Conservation (phyloP, 352 stramenopile species). For the Pythium folliculosum region DNA sequence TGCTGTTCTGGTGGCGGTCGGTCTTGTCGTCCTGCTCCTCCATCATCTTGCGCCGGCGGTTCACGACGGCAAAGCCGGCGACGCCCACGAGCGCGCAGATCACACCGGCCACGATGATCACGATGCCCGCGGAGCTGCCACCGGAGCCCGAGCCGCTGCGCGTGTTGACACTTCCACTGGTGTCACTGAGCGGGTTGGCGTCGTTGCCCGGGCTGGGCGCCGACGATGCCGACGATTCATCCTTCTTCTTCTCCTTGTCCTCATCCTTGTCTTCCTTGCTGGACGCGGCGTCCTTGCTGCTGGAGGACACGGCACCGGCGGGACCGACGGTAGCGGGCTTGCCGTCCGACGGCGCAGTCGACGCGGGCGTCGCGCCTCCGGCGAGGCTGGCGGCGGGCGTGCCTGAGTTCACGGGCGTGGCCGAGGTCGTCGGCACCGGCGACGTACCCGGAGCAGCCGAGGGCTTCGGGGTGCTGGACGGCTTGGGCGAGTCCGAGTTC, state of each 20-base stretch:
- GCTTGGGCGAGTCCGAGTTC: background rate
- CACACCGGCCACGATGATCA: constrained; percentile 21
- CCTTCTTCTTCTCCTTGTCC: background rate
- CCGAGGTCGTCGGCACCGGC: background rate
- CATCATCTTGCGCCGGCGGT: constrained; percentile 16
- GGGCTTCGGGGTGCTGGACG: background rate
- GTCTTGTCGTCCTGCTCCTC: constrained; percentile 20
- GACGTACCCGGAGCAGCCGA: background rate
- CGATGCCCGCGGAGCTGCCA: constrained; percentile 15
- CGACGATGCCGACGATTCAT: background rate
- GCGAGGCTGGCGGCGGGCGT: background rate
- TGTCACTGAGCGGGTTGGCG: constrained; percentile 20
- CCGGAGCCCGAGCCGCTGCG: background rate
- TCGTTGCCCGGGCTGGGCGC: background rate
- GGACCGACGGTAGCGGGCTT: constrained; percentile 11
- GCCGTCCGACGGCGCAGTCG: background rate
- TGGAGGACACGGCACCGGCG: background rate
- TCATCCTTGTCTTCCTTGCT: background rate
- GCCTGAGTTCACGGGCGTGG: background rate
- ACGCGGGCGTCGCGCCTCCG: background rate
- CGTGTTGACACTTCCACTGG: background rate
- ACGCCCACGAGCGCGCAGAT: constrained; percentile 26
- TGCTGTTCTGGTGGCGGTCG: constrained; percentile 16
- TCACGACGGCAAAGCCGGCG: constrained; percentile 20
- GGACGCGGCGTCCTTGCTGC: background rate